Evolutionary conservation across 352 stramenopile genomes (phyloP), one percentile per base, ranked within the genome.

Genomic region (Phytophthora citricola): DNA sequence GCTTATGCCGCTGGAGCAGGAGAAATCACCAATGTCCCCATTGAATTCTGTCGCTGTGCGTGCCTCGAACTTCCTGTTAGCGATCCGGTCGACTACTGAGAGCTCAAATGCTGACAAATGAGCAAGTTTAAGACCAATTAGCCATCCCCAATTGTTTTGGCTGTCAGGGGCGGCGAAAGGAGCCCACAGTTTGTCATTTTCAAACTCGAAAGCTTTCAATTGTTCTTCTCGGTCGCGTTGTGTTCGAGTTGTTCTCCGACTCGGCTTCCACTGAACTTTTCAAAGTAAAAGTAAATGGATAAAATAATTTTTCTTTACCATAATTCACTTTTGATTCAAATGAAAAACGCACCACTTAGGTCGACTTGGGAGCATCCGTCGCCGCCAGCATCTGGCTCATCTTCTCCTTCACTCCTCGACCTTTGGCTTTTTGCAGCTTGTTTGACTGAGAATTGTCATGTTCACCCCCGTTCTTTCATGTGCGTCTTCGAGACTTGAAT

Each of bases 61-160:
- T 92, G 83, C 76, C 78, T 5, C 53, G 68, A 22, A 60, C 73
- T 27, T 48, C 64, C 1, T 92, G 83, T 45, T 59, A 81, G n/a
- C 75, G 83, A 31, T 27, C 58, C 2, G 83, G 74, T 14, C 54
- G 73, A n/a, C 49, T 92, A 14, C 32, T 92, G 3, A 77, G 83
- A 34, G 78, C 69, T 39, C 75, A 89, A 90, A 48, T 26, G 75
- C 81, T n/a, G 75, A 55, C 26, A 92, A 56, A 24, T 92, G 50
- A 92, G 73, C 51, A 44, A 87, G 83, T 70, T 5, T 82, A 92
- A 60, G 83, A 89, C 51, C 83, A 90, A 38, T 71, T 89, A 26
- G 78, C 78, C 9, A 83, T 91, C 81, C 39, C 78, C 78, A 0
- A 71, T 78, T 12, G 63, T 46, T 22, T 64, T 69, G 6, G 74